These are phyloP conservation scores for Eucalyptus globulus DNA, from an alignment of 345 rosid genomes.

Conservation along the genomic window DNA sequence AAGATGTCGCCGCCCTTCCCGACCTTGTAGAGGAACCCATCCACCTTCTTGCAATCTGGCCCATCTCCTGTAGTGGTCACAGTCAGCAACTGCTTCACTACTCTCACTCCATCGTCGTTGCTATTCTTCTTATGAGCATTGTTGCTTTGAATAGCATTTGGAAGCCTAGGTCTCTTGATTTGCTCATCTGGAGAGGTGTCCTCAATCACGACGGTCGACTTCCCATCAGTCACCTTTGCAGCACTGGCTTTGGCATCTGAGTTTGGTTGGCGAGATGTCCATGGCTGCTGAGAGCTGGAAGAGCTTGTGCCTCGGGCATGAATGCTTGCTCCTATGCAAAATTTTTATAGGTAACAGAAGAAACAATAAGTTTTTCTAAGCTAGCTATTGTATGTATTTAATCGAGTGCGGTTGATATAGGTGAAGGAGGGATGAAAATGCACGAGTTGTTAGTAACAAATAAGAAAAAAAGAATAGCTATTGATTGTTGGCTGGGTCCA, in stretches of 20 bases:
- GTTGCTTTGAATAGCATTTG: not conserved
- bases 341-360: not conserved
- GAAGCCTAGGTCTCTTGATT: not conserved
- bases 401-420: not conserved
- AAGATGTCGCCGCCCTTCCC: not conserved
- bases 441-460: not conserved
- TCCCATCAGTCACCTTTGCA: not conserved
- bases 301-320: not conserved
- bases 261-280: not conserved
- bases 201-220: not conserved
- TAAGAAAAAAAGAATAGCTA: not conserved
- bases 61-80: conserved; percentile 30
- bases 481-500: too few relatives aligned
- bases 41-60: not conserved
- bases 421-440: not conserved
- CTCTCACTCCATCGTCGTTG: not conserved
- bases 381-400: not conserved
- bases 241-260: not conserved
- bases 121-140: not conserved
- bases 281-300: not conserved
- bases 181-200: not conserved
- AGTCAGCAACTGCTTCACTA: conserved; percentile 33
- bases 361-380: not conserved
- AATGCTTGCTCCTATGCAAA: not conserved
- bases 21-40: not conserved